These are phyloP conservation scores for Gryganskiella cystojenkinii DNA, from an alignment of 192 early-diverging fungal species.

Conservation along the genomic window DNA sequence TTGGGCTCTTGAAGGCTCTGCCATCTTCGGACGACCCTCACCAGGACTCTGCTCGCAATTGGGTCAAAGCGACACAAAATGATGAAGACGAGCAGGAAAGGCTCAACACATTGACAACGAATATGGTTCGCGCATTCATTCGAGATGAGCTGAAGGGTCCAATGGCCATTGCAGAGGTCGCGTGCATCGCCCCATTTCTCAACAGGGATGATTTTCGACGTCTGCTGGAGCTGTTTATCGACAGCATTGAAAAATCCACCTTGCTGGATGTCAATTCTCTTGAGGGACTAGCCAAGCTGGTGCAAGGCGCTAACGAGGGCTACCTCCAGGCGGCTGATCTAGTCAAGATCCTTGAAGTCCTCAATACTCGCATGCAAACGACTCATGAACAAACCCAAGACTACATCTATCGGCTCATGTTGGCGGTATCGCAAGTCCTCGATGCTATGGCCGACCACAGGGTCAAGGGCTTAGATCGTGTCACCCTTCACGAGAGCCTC, in stretches of 20 bases:
- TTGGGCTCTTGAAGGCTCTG: too few relatives aligned
- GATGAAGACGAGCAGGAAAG: conserved; percentile 6
- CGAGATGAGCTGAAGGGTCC: neutral
- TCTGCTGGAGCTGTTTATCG: neutral
- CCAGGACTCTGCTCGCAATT: too few relatives aligned
- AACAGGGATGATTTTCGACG: neutral
- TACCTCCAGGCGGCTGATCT: neutral
- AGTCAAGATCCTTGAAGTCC: neutral
- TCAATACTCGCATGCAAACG: neutral
- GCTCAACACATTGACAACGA: neutral
- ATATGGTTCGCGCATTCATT: neutral
- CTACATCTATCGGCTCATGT: neutral
- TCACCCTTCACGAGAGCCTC: neutral
- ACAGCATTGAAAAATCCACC: neutral
- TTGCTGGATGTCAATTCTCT: neutral
- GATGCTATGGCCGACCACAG: conserved; percentile 5
- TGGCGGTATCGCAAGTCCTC: neutral
- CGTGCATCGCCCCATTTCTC: neutral
- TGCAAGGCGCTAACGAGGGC: neutral
- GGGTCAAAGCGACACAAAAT: too few relatives aligned
- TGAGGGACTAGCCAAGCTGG: neutral
- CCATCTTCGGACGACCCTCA: too few relatives aligned
- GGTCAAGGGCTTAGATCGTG: conserved; percentile 4
- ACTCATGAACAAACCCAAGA: conserved; percentile 2
- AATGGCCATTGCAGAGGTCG: neutral